Percentiles rank a stretch among this genome's conserved stretches.
phyloP scores from a whole-genome alignment of 257 asterid species.

The Nyctanthes arbortristis region DNA sequence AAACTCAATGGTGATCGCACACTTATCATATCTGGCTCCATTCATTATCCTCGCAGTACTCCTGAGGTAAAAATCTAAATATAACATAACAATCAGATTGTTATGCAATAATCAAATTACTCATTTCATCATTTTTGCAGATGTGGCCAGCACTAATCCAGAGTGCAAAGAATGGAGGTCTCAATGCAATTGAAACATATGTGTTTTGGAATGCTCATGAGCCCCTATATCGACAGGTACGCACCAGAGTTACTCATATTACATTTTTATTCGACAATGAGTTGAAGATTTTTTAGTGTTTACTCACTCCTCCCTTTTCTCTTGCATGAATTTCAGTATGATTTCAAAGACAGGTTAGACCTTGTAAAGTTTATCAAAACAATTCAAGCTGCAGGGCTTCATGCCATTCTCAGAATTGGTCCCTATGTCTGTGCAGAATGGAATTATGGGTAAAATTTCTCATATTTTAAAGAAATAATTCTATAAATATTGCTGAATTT shows the following conservation, averaged over 20 bases:
- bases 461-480: not conserved
- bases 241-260: no score
- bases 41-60: conserved; percentile 49
- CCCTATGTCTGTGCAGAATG: conserved; percentile 59
- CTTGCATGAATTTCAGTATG: conserved; percentile 26
- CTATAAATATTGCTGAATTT: not conserved
- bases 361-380: conserved; percentile 38
- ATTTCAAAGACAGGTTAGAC: conserved; percentile 37
- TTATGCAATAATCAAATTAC: not conserved
- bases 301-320: conserved; percentile 5
- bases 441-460: conserved; percentile 37
- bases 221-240: conserved; percentile 41
- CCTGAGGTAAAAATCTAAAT: conserved; percentile 21
- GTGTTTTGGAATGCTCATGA: conserved; percentile 58
- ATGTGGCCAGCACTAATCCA: conserved; percentile 50
- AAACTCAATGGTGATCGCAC: conserved; percentile 34
- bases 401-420: conserved; percentile 48
- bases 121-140: conserved; percentile 8
- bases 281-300: no score
- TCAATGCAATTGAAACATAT: conserved; percentile 48
- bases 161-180: conserved; percentile 52
- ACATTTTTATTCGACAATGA: no score
- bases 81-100: not conserved
- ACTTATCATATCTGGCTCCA: conserved; percentile 37
- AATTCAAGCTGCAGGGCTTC: conserved; percentile 44